Evolutionary conservation across 169 alveolate genomes (phyloP).

Genomic region (Cryptosporidium ubiquitum): DNA sequence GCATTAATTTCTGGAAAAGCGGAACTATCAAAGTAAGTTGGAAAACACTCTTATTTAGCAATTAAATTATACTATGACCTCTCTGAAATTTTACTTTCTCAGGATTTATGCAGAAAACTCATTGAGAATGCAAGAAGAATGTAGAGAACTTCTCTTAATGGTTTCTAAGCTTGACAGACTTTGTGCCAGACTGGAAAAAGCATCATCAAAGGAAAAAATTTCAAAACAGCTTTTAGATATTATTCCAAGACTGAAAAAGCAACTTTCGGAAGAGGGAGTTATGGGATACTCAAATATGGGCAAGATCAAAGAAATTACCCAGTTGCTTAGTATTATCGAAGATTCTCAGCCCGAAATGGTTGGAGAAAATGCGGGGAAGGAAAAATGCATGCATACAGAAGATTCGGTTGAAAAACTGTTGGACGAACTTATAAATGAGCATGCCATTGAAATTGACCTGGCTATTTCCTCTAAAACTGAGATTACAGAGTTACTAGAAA

Average conservation of each 20-base stretch:
- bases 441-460: slow-evolving; percentile 46
- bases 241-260: slow-evolving; percentile 38
- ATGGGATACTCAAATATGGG: slow-evolving; percentile 23
- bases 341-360: slow-evolving; percentile 13
- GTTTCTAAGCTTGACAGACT: slow-evolving; percentile 46
- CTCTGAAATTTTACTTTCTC: background rate
- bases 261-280: slow-evolving; percentile 65
- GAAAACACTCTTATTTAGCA: background rate
- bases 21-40: slow-evolving; percentile 53
- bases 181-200: slow-evolving; percentile 60
- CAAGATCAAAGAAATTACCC: slow-evolving; percentile 41
- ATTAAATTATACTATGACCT: background rate
- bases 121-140: slow-evolving; percentile 51
- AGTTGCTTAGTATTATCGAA: slow-evolving; percentile 24
- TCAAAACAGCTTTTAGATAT: slow-evolving; percentile 36
- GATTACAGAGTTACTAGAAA: background rate
- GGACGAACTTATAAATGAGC: slow-evolving; percentile 42
- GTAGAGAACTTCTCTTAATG: slow-evolving; percentile 45
- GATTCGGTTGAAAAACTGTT: slow-evolving; percentile 16
- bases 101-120: slow-evolving; percentile 68
- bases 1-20: slow-evolving; percentile 50
- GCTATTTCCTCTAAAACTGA: slow-evolving; percentile 5
- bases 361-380: background rate
- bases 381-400: background rate
- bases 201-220: slow-evolving; percentile 44